Percentiles rank a stretch among this genome's conserved stretches.
Conservation (phyloP, 2,329 filamentous ascomycete species). For the Aspergillus amoenus region DNA sequence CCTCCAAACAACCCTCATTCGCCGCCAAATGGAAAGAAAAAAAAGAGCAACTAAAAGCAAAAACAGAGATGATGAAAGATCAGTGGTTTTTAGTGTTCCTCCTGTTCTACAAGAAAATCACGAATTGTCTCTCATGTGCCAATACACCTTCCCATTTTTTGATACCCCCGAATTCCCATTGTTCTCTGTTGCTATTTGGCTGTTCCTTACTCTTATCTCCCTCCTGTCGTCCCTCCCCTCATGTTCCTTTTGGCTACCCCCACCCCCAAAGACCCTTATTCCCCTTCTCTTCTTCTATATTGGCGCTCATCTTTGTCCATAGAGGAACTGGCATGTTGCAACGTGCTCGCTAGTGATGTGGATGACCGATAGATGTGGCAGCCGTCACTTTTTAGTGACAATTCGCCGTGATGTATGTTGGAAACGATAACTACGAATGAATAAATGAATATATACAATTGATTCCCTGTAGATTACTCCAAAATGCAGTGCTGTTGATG, state of each 20-base stretch:
- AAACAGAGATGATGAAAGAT: conserved; percentile 8
- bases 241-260: conserved; percentile 1
- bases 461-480: background rate
- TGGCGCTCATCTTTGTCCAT: conserved; percentile 31
- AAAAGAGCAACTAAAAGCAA: conserved; percentile 18
- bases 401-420: conserved; percentile 21
- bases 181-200: background rate
- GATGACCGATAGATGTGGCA: conserved; percentile 29
- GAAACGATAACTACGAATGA: conserved; percentile 20
- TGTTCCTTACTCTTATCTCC: background rate
- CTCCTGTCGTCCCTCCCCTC: conserved; percentile 8
- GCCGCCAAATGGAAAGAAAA: conserved; percentile 16
- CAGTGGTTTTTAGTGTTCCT: conserved; percentile 3
- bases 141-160: conserved; percentile 16
- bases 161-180: conserved; percentile 24
- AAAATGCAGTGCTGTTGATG: background rate
- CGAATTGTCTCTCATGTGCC: conserved; percentile 12
- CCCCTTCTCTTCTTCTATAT: conserved; percentile 19
- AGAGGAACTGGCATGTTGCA: conserved; percentile 9
- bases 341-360: conserved; percentile 7
- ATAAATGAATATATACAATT: conserved; percentile 10
- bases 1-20: background rate
- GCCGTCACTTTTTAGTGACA: conserved; percentile 34
- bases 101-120: conserved; percentile 9
- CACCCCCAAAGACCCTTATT: background rate